These are phyloP conservation scores for Mortierella sp. DNA, from an alignment of 371 early-diverging fungal species.

Conservation along the genomic window DNA sequence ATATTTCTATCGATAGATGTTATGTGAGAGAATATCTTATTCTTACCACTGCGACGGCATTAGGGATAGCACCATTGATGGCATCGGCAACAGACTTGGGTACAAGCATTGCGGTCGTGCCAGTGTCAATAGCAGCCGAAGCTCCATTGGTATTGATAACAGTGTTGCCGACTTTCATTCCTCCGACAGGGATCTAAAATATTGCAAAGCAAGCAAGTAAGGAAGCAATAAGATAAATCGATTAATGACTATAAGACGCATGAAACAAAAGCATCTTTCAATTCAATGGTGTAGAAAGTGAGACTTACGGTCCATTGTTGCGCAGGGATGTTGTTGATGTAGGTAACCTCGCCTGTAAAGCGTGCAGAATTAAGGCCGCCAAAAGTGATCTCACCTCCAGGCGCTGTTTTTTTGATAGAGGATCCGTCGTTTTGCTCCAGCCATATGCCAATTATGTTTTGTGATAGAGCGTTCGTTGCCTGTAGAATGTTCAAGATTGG, in stretches of 20 bases:
- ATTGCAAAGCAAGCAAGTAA: background rate
- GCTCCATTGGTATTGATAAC: conserved; percentile 9
- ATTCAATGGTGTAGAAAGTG: background rate
- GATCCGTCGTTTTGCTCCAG: background rate
- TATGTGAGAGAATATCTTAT: no score
- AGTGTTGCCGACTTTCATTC: conserved; percentile 17
- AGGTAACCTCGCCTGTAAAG: conserved; percentile 67
- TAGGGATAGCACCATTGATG: conserved; percentile 44
- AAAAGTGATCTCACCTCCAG: conserved; percentile 73
- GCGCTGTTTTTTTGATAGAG: background rate
- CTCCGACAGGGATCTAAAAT: conserved; percentile 22
- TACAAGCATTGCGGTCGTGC: conserved; percentile 52
- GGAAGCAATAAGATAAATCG: no score
- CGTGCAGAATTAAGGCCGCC: conserved; percentile 68
- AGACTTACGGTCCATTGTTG: conserved; percentile 47
- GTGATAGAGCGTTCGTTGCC: conserved; percentile 16
- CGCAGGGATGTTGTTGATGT: conserved; percentile 25
- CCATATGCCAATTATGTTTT: conserved; percentile 33
- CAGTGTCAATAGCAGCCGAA: conserved; percentile 36
- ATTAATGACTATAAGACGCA: no score
- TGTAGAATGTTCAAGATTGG: conserved; percentile 40
- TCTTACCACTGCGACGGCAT: conserved; percentile 15
- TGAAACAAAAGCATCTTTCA: no score
- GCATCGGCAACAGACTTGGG: conserved; percentile 28
- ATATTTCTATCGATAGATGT: no score